Base-by-base conservation (phyloP, 176 grass and related monocot species). In the Otatea glauca region DNA sequence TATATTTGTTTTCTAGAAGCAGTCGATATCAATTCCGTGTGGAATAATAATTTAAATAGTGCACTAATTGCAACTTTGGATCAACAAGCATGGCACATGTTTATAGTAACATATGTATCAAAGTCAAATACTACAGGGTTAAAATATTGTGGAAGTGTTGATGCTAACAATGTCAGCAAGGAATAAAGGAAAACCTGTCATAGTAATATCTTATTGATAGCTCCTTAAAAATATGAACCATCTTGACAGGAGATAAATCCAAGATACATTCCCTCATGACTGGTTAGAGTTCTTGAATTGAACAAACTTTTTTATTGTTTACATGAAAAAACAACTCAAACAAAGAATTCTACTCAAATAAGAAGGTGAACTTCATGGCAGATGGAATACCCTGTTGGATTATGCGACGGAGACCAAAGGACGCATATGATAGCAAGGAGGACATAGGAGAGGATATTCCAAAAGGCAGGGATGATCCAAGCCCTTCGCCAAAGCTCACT, bases 401-500 rank as follows among this genome's bases (percentile, higher is more conserved):
- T 99, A 25, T 68, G 93, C 53, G 91, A 99, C 43, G 96, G 96
- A 69, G 91, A 89, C 96, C 96, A 96, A 76, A 99, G 88, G 78
- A 92, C 65, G 82, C 96, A 96, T 79, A 99, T 96, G 66, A 99
- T 76, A 71, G 43, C 81, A 58, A 99, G 93, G 53, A 96, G 93
- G 24, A 50, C 91, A 84, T 89, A 99, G n/a, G 96, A 96, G 39
- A 99, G 93, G 74, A 89, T 68, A 94, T 88, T 99, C 96, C 96
- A 99, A 73, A 99, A 99, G 24, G 96, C 66, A 37, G 93, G 86
- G 81, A 99, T 95, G 72, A 96, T 90, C 96, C 96, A 99, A 94
- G 96, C 93, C 70, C 96, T 85, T 88, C 85, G 91, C 96, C 96
- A 99, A 70, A 99, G 88, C 60, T 99, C 96, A 81, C 96, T 99